Conservation (phyloP, 495 filamentous ascomycete species). For the Pyronema omphalodes region DNA sequence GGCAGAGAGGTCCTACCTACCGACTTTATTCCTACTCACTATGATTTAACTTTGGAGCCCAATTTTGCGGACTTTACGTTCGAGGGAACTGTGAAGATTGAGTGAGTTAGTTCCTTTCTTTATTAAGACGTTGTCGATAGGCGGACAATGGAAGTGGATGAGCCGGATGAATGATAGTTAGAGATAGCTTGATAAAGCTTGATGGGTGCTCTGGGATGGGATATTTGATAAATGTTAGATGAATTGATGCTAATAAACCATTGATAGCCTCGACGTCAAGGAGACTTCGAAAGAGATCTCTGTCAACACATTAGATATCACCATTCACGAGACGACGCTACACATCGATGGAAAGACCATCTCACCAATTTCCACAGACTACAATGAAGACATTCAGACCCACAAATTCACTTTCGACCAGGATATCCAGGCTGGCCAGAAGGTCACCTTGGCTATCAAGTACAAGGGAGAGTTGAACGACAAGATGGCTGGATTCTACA, state of each 20-base stretch:
- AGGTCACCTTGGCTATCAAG: conserved; percentile 45
- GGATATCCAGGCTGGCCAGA: conserved; percentile 37
- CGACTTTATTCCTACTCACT: conserved; percentile 48
- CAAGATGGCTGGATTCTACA: conserved; percentile 69
- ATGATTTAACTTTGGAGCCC: conserved; percentile 56
- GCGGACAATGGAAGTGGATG: background rate
- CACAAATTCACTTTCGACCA: conserved; percentile 46
- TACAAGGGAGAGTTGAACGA: conserved; percentile 55
- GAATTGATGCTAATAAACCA: conserved; percentile 4
- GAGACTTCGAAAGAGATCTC: conserved; percentile 75
- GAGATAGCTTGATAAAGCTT: background rate
- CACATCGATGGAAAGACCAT: conserved; percentile 31
- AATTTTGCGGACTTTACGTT: conserved; percentile 53
- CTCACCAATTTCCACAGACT: conserved; percentile 17
- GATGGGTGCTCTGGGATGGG: background rate
- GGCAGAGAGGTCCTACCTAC: conserved; percentile 42
- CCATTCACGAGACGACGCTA: conserved; percentile 60
- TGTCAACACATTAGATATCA: conserved; percentile 71
- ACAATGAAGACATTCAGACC: conserved; percentile 45
- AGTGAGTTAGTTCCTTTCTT: conserved; percentile 25
- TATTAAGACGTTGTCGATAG: background rate
- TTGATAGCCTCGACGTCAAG: conserved; percentile 46
- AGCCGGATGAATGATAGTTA: background rate
- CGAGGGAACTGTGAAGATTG: conserved; percentile 47
- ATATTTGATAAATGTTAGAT: background rate